phyloP scores from a whole-genome alignment of 1,284 basidiomycete species.

The Coniophora puteana region DNA sequence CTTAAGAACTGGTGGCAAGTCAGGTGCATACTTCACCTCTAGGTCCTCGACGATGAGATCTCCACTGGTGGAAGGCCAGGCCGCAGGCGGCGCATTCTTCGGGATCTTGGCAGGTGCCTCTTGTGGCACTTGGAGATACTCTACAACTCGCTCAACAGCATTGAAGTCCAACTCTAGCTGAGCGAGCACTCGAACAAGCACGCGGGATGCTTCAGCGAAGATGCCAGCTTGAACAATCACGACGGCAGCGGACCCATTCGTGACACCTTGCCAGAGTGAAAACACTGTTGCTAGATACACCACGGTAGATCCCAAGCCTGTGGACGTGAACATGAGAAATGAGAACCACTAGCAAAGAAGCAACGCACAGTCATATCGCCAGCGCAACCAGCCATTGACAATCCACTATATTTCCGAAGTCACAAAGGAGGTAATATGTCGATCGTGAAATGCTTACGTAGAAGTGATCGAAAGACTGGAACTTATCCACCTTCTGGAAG shows the following conservation, averaged over 20 bases:
- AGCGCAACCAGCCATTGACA: slow-evolving; percentile 63
- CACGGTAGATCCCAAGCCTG: slow-evolving; percentile 71
- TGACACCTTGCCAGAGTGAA: slow-evolving; percentile 62
- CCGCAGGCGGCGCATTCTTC: slow-evolving; percentile 60
- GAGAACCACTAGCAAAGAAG: slow-evolving; percentile 1
- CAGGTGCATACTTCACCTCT: slow-evolving; percentile 69
- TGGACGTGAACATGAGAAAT: not conserved
- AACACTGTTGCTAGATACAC: slow-evolving; percentile 74
- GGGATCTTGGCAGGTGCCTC: slow-evolving; percentile 71
- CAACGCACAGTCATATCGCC: slow-evolving; percentile 68
- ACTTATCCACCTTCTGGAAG: slow-evolving; percentile 74
- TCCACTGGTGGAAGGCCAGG: slow-evolving; percentile 71
- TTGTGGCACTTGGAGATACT: slow-evolving; percentile 76
- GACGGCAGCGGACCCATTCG: slow-evolving; percentile 73
- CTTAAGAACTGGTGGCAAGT: slow-evolving; percentile 70
- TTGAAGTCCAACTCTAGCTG: slow-evolving; percentile 75
- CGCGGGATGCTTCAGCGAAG: slow-evolving; percentile 65
- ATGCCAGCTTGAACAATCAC: slow-evolving; percentile 75
- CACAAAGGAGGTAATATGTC: slow-evolving; percentile 2
- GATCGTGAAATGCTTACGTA: slow-evolving; percentile 44
- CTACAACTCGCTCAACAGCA: slow-evolving; percentile 79
- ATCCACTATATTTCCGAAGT: slow-evolving; percentile 49
- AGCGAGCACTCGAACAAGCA: slow-evolving; percentile 64
- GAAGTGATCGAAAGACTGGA: slow-evolving; percentile 68
- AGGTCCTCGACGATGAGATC: slow-evolving; percentile 59